phyloP scores from a whole-genome alignment of 2,329 filamentous ascomycete genomes.

The Monilinia vaccinii-corymbosi region DNA sequence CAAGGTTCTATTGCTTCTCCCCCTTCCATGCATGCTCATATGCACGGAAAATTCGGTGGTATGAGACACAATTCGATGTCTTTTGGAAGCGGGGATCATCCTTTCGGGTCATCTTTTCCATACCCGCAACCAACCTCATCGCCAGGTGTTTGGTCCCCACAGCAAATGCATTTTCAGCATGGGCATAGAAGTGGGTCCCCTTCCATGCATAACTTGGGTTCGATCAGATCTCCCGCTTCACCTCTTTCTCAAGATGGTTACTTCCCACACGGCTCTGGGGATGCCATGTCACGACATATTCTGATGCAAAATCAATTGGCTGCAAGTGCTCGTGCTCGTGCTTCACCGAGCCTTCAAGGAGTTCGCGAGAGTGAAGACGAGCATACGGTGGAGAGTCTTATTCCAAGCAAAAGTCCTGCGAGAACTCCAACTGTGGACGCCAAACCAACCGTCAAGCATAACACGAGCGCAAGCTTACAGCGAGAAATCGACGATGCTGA shows the following conservation, averaged over 20 bases:
- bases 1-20: slow-evolving; percentile 63
- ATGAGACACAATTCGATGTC: slow-evolving; percentile 61
- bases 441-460: slow-evolving; percentile 53
- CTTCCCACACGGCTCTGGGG: slow-evolving; percentile 24
- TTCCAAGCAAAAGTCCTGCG: slow-evolving; percentile 39
- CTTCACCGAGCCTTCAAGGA: slow-evolving; percentile 58
- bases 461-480: slow-evolving; percentile 69
- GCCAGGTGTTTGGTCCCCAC: slow-evolving; percentile 48
- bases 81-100: slow-evolving; percentile 44
- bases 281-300: slow-evolving; percentile 37
- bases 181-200: slow-evolving; percentile 55
- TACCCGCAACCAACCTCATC: slow-evolving; percentile 51
- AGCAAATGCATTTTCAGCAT: slow-evolving; percentile 42
- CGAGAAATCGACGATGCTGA: slow-evolving; percentile 79
- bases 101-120: slow-evolving; percentile 59
- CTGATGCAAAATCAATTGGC: slow-evolving; percentile 40
- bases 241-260: slow-evolving; percentile 42
- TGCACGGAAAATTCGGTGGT: slow-evolving; percentile 50
- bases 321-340: slow-evolving; percentile 34
- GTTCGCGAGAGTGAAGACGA: slow-evolving; percentile 68
- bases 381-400: slow-evolving; percentile 12
- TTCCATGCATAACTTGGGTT: slow-evolving; percentile 43
- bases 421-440: slow-evolving; percentile 42
- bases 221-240: slow-evolving; percentile 54
- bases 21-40: slow-evolving; percentile 51